Conservation (phyloP, 2,329 filamentous ascomycete genomes). For the Stagonosporopsis vannaccii region DNA sequence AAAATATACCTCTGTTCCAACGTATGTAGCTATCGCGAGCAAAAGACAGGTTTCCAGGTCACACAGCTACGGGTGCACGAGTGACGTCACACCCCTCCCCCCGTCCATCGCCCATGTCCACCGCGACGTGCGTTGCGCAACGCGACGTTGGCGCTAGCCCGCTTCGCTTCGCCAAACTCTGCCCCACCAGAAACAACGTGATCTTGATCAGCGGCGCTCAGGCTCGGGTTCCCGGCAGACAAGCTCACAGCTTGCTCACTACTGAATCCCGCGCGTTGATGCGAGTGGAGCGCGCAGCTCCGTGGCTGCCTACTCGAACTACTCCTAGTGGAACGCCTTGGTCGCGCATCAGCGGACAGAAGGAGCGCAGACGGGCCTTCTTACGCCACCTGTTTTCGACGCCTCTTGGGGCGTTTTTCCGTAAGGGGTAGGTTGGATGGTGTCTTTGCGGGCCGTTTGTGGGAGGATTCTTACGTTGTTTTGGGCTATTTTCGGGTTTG, state of each 20-base stretch:
- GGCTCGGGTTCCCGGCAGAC: no score
- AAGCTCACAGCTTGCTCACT: no score
- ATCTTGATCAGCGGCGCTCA: not conserved
- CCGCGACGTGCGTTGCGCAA: slow-evolving; percentile 1
- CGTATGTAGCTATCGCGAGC: not conserved
- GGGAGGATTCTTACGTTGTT: no score
- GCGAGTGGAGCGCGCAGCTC: not conserved
- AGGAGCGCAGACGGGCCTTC: slow-evolving; percentile 15
- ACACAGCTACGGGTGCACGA: not conserved
- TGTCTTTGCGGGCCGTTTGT: slow-evolving; percentile 7
- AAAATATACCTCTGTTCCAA: not conserved
- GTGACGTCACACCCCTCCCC: not conserved
- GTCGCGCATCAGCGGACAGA: not conserved
- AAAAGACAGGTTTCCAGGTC: not conserved
- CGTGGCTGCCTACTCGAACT: not conserved
- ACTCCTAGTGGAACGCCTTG: not conserved
- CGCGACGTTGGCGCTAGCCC: not conserved
- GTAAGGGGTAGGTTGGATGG: not conserved
- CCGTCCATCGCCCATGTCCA: no score
- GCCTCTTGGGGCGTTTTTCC: not conserved
- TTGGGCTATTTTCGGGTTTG: not conserved
- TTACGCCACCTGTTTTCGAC: slow-evolving; percentile 15
- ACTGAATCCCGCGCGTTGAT: not conserved
- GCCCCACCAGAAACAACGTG: no score
- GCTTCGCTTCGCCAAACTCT: no score